Evolutionary conservation across 2,329 filamentous ascomycete genomes (phyloP), one percentile per base, ranked within the genome.

Genomic region (Exophiala sp.): DNA sequence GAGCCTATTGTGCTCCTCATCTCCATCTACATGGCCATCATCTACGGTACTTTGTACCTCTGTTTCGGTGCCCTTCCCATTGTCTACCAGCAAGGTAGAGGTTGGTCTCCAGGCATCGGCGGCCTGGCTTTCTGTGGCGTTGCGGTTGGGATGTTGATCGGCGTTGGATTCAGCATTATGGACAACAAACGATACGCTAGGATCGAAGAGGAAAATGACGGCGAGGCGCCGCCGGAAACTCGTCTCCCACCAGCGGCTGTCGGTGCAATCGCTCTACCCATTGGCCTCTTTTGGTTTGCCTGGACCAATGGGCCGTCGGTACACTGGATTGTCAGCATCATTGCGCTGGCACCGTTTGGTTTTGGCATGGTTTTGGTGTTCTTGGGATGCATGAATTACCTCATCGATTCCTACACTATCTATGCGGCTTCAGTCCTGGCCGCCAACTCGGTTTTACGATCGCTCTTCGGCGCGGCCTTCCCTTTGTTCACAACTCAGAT

Each of bases 141-240:
- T 59, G 68, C 69, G 62, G 65, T 71, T 23, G 70, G 69, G 16
- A 68, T 69, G 62, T 27, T 67, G 10, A 59, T 52, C 46, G 74
- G 61, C 30, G 68, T 65, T 49, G 66, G 39, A 54, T 76, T 65
- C 60, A 70, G 62, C 27, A 64, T 72, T 21, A 62, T 58, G 19
- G 69, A 72, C 55, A 72, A 73, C 54, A 65, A 62, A 38, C 66
- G 69, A n/a, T 70, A 69, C 44, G 47, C 65, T 19, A 61, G 62
- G 48, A 65, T 74, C 21, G 66, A 70, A 10, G 66, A 71, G 16
- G 66, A 70, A 21, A 59, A 75, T 14, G 70, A 68, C 2, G 82
- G 81, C 3, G 77, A 80, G 50, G 79, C 79, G 7, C 74, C 80
- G n/a, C 80, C 81, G 0, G 79, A 82, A 65, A 74, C 74, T 32